Evolutionary conservation across 2,329 filamentous ascomycete genomes (phyloP), one percentile per base, ranked within the genome.

Genomic region (Colletotrichum australisinense): DNA sequence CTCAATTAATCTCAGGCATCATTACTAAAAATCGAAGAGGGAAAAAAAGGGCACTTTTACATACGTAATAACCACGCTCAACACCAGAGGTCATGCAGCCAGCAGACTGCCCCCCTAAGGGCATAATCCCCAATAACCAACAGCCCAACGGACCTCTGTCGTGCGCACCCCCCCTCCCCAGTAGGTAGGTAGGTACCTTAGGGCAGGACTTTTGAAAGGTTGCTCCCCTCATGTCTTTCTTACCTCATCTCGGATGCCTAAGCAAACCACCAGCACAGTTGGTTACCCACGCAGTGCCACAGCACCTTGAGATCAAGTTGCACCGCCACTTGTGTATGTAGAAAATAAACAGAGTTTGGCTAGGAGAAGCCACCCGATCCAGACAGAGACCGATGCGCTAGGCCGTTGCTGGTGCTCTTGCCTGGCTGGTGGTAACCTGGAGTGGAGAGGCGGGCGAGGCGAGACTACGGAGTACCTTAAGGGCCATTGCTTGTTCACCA

Each of bases 361-460:
- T 55, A 52, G 53, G 52, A 30, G 24, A 62, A 57, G 60, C 52
- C 67, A 65, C 62, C 22, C 67, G 38, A 42, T 14, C 38, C 38
- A 42, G 22, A 59, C 66, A 24, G 57, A 42, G 38, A 59, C 66
- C 32, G 57, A 22, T 60, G 42, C 65, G 53, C 46, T 58, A 57
- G 42, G 53, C 42, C 58, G 68, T 60, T 16, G 30, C 38, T 26
- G 12, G 26, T 60, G 68, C n/a, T 46, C 42, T 55, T 55, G 24
- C 38, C 24, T 52, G 56, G 28, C 2, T 59, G 24, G 46, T 63
- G 62, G 26, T 52, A 24, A 63, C 60, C 52, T 59, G 63, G 42
- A 68, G 69, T 72, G 57, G 69, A 6, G 68, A 55, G 38, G 42
- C 35, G 26, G 46, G 49, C 67, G n/a, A 53, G 53, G 24, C 24